Conservation (phyloP, 2,329 filamentous ascomycete genomes). For the Cercospora citrullina region DNA sequence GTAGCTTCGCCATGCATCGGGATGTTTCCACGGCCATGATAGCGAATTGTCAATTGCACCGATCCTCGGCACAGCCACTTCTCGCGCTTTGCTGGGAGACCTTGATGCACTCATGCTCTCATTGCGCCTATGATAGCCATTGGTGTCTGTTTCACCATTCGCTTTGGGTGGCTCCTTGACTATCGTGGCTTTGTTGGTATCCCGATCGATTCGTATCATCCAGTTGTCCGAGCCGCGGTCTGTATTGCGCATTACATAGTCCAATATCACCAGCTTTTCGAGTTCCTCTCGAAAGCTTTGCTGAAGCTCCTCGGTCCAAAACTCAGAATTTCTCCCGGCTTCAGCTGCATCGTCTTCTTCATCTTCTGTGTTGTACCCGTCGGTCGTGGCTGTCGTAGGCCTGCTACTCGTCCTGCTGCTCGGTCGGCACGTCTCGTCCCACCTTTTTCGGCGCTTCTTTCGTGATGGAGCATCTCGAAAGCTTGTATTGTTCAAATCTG, state of each 20-base stretch:
- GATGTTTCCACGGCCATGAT: constrained; percentile 99
- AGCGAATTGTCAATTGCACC: constrained; percentile 97
- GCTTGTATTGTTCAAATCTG: constrained; percentile 74
- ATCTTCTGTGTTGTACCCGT: constrained; percentile 41
- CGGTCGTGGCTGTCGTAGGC: constrained; percentile 55
- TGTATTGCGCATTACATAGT: constrained; percentile 99
- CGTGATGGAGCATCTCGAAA: constrained; percentile 67
- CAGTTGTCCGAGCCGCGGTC: constrained; percentile 96
- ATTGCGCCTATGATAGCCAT: constrained; percentile 52
- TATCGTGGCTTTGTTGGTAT: constrained; percentile 78
- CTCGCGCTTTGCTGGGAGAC: constrained; percentile 33
- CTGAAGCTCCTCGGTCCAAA: constrained; percentile 86
- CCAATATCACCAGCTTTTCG: constrained; percentile 93
- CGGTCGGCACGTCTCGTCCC: constrained; percentile 81
- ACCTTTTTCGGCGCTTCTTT: constrained; percentile 66
- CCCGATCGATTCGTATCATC: constrained; percentile 97
- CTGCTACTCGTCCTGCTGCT: constrained; percentile 41
- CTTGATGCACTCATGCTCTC: constrained; percentile 76
- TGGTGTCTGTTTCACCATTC: constrained; percentile 38
- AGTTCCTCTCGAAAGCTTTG: constrained; percentile 92
- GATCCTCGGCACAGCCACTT: constrained; percentile 65
- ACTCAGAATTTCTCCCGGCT: constrained; percentile 55
- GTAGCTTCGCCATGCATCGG: constrained; percentile 88
- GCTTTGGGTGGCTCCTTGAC: constrained; percentile 78
- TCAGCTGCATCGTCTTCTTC: constrained; percentile 26